phyloP scores from a whole-genome alignment of 1,139 yeast genomes.

The Lodderomyces elongisporus region DNA sequence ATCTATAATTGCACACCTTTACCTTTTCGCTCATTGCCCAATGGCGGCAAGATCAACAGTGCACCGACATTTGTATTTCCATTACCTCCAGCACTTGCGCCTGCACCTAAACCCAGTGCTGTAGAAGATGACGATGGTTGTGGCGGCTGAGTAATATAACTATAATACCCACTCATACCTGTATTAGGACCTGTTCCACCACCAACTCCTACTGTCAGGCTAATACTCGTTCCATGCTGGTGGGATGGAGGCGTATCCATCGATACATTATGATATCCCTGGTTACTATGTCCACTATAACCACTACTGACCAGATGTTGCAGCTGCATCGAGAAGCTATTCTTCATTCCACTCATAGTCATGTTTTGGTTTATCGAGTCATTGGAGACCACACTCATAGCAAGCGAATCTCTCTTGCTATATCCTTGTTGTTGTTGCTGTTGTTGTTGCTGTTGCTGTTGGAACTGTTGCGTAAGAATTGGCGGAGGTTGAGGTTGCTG shows the following conservation, averaged over 20 bases:
- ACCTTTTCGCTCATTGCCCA: conserved; percentile 9
- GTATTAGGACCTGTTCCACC: no score
- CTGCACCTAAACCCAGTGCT: no score
- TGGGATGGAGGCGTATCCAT: conserved; percentile 13
- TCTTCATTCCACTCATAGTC: not conserved
- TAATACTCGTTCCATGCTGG: no score
- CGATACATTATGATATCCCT: conserved; percentile 10
- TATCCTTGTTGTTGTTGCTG: conserved; percentile 3
- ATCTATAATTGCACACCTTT: no score
- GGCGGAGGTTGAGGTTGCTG: conserved; percentile 2
- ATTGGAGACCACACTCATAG: not conserved
- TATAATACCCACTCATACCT: no score
- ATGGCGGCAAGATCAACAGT: conserved; percentile 14
- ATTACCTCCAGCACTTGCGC: conserved; percentile 11
- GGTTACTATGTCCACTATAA: not conserved
- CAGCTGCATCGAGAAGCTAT: not conserved
- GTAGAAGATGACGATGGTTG: not conserved
- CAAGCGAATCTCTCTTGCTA: not conserved
- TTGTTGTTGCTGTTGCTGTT: conserved; percentile 5
- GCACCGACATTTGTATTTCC: conserved; percentile 6
- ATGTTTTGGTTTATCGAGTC: no score
- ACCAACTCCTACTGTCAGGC: no score
- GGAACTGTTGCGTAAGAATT: not conserved
- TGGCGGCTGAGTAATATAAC: no score
- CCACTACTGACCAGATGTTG: not conserved